phyloP scores from a whole-genome alignment of 371 early-diverging fungal species.

The Mortierella sp. region DNA sequence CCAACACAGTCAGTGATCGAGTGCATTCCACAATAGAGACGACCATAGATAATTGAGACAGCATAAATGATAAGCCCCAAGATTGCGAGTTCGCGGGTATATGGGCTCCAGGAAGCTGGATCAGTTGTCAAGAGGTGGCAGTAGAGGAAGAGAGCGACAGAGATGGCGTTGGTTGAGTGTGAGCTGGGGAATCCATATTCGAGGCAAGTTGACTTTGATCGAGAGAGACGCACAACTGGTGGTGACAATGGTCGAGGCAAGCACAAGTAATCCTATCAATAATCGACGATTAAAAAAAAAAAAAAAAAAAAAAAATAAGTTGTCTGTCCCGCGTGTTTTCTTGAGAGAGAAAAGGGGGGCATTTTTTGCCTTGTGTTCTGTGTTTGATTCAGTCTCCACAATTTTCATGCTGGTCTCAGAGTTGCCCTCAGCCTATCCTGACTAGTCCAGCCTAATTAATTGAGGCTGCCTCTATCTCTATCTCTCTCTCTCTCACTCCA shows the following conservation, averaged over 20 bases:
- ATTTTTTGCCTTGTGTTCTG: no score
- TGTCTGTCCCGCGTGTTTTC: not conserved
- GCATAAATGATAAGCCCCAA: conserved; percentile 68
- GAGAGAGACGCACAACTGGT: conserved; percentile 75
- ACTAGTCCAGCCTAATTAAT: no score
- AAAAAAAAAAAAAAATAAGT: not conserved
- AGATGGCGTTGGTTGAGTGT: conserved; percentile 81
- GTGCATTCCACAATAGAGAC: conserved; percentile 87
- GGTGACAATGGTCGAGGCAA: conserved; percentile 83
- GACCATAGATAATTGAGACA: conserved; percentile 73
- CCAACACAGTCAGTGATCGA: conserved; percentile 78
- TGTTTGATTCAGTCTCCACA: no score
- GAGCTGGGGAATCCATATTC: conserved; percentile 91
- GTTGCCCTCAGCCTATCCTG: no score
- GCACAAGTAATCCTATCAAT: conserved; percentile 76
- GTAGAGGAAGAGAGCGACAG: conserved; percentile 74
- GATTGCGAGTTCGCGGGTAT: conserved; percentile 59
- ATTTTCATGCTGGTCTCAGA: no score
- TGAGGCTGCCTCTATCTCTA: no score
- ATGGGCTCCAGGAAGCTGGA: conserved; percentile 43
- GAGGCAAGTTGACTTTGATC: conserved; percentile 69
- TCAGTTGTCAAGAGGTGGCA: conserved; percentile 59
- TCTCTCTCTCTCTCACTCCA: no score
- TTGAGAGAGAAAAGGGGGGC: no score
- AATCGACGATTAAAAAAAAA: not conserved